Conservation (phyloP, 1,284 basidiomycete genomes). For the Moesziomyces parantarcticus region DNA sequence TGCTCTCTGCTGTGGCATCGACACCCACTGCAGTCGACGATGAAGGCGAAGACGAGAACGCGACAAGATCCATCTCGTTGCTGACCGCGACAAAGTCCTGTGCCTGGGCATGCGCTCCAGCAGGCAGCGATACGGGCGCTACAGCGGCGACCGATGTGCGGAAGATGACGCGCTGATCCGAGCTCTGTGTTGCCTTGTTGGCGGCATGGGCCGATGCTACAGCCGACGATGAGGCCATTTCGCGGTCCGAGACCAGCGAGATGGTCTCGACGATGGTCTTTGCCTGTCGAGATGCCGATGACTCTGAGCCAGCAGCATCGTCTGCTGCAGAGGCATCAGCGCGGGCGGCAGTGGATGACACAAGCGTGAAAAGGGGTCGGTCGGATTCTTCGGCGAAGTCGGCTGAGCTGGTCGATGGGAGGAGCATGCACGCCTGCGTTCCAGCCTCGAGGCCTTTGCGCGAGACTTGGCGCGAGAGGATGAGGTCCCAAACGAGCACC, state of each 20-base stretch:
- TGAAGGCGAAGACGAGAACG: constrained; percentile 41
- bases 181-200: constrained; percentile 5
- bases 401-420: constrained; percentile 5
- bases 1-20: constrained; percentile 30
- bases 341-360: constrained; percentile 10
- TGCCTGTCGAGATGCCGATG: constrained; percentile 2
- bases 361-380: constrained; percentile 21
- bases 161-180: constrained; percentile 10
- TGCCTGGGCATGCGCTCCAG: constrained; percentile 9
- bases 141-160: constrained; percentile 22
- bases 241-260: constrained; percentile 34
- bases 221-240: constrained; percentile 23
- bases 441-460: constrained; percentile 23
- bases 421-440: constrained; percentile 14
- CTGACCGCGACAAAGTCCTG: constrained; percentile 49
- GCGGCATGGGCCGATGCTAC: background rate
- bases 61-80: constrained; percentile 48
- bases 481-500: constrained; percentile 61
- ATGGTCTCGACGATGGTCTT: constrained; percentile 35
- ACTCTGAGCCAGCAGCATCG: background rate
- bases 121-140: constrained; percentile 22
- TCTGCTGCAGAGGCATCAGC: background rate
- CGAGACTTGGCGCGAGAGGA: constrained; percentile 48
- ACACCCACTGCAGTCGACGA: constrained; percentile 19
- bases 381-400: constrained; percentile 2